Conservation (phyloP, 2,329 filamentous ascomycete genomes). For the Leptographium flavum region DNA sequence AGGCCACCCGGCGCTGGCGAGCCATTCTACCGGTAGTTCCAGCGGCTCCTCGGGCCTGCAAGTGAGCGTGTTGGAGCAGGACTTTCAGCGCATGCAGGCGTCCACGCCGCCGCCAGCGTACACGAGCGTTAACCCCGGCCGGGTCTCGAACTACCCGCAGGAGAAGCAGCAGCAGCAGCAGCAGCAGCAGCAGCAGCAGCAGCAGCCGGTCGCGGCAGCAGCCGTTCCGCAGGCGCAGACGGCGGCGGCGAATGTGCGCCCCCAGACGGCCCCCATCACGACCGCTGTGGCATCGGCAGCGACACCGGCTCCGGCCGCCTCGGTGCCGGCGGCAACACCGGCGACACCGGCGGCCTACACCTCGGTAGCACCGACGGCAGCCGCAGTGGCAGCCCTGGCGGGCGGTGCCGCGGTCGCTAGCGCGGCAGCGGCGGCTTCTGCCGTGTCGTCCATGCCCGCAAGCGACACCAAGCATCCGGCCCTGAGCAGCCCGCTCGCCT, state of each 20-base stretch:
- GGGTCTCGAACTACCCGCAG: slow-evolving; percentile 56
- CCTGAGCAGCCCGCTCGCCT: slow-evolving; percentile 21
- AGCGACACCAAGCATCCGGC: slow-evolving; percentile 12
- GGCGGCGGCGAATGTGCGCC: not conserved
- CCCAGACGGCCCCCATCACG: not conserved
- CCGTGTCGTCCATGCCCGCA: not conserved
- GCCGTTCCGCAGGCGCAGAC: slow-evolving; percentile 17
- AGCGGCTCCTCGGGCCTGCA: slow-evolving; percentile 28
- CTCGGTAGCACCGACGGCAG: not conserved
- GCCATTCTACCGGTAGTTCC: too few species aligned
- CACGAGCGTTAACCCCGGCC: slow-evolving; percentile 52
- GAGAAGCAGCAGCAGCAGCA: slow-evolving; percentile 64
- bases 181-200: too few species aligned
- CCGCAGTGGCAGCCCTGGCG: not conserved
- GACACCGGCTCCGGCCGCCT: not conserved
- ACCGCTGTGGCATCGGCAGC: not conserved
- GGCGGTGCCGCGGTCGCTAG: not conserved
- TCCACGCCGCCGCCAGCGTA: slow-evolving; percentile 93
- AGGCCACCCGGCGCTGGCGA: slow-evolving; percentile 3
- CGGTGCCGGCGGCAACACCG: not conserved
- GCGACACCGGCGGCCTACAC: not conserved
- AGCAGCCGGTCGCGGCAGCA: too few species aligned
- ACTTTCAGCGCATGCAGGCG: slow-evolving; percentile 68
- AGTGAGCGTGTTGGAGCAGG: slow-evolving; percentile 66
- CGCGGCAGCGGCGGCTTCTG: not conserved